Percentiles rank a stretch among this genome's conserved stretches.
phyloP scores from a whole-genome alignment of 192 early-diverging fungal genomes.

The Oehlia diaphana region DNA sequence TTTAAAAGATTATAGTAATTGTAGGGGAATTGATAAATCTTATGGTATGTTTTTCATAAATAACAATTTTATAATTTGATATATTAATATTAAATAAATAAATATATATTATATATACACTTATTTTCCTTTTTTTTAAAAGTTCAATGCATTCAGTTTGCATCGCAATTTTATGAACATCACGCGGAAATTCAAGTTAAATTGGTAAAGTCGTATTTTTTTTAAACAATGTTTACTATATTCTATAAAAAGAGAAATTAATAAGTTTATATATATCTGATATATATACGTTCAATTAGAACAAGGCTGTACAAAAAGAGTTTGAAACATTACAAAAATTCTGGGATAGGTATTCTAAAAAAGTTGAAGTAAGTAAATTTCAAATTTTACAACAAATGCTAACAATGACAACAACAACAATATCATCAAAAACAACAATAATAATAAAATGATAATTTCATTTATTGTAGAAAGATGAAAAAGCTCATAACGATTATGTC shows the following conservation, averaged over 20 bases:
- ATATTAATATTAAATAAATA: not conserved
- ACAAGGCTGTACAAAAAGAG: slow-evolving; percentile 41
- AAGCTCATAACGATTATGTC: slow-evolving; percentile 34
- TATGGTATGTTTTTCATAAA: slow-evolving; percentile 33
- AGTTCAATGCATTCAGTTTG: slow-evolving; percentile 44
- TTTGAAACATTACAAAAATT: slow-evolving; percentile 40
- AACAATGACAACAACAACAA: no score
- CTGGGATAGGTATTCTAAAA: slow-evolving; percentile 46
- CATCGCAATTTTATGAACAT: slow-evolving; percentile 47
- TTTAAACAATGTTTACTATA: not conserved
- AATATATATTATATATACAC: no score
- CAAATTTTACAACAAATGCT: not conserved
- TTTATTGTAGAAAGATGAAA: slow-evolving; percentile 43
- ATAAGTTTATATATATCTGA: not conserved
- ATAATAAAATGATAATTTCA: not conserved
- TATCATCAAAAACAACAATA: no score
- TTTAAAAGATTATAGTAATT: slow-evolving; percentile 42
- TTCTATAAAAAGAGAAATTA: not conserved
- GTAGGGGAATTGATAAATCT: slow-evolving; percentile 42
- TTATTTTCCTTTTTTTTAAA: not conserved
- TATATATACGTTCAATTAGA: slow-evolving; percentile 20
- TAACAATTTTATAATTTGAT: not conserved
- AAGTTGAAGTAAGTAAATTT: slow-evolving; percentile 32
- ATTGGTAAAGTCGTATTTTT: slow-evolving; percentile 31
- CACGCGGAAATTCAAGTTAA: slow-evolving; percentile 41